These are phyloP conservation scores for Metarhizium brunneum DNA, from an alignment of 2,329 filamentous ascomycete genomes.

Conservation along the genomic window DNA sequence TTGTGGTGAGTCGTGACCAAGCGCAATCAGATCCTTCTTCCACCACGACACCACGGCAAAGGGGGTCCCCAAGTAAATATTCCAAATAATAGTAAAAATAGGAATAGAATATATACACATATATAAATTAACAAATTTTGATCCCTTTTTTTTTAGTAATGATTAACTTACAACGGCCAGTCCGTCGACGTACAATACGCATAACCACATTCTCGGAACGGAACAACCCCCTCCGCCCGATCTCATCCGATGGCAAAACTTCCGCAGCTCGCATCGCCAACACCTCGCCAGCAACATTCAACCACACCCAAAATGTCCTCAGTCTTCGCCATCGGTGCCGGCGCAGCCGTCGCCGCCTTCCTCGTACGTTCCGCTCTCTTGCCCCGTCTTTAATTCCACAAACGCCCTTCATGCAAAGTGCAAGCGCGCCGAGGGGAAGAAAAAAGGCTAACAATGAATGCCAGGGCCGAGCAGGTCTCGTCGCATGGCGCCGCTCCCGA, in stretches of 20 bases:
- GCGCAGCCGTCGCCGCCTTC: slow-evolving; percentile 42
- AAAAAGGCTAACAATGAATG: neutral
- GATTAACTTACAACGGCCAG: no score
- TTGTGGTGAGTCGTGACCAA: no score
- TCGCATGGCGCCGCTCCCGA: slow-evolving; percentile 76
- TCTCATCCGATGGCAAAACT: slow-evolving; percentile 19
- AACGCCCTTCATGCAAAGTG: neutral
- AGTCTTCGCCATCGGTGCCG: slow-evolving; percentile 36
- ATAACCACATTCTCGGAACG: slow-evolving; percentile 7
- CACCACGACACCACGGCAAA: no score
- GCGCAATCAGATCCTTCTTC: no score
- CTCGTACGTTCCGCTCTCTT: slow-evolving; percentile 27
- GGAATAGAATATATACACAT: no score
- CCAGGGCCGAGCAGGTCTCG: slow-evolving; percentile 83
- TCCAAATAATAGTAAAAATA: no score
- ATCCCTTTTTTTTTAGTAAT: neutral
- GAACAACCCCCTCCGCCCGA: slow-evolving; percentile 10
- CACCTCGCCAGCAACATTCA: neutral
- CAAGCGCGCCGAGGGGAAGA: neutral
- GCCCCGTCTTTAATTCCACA: neutral
- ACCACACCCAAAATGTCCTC: slow-evolving; percentile 26
- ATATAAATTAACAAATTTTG: no score
- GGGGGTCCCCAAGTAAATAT: no score
- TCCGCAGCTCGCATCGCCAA: slow-evolving; percentile 5
- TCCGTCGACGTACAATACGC: neutral